Conservation (phyloP, 768 basidiomycete species). For the Trametes cinnabarina region DNA sequence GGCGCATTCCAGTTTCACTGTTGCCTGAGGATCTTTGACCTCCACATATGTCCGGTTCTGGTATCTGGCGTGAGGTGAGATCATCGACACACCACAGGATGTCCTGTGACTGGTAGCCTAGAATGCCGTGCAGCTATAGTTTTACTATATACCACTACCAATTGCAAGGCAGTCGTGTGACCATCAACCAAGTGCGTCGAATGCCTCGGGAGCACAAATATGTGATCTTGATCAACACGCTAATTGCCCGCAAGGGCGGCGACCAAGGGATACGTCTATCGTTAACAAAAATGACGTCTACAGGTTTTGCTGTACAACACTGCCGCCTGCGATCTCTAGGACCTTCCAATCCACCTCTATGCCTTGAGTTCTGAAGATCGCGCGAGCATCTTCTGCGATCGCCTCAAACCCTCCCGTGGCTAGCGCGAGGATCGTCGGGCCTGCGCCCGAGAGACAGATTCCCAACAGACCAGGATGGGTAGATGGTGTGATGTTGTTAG, state of each 20-base stretch:
- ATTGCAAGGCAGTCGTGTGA: background rate
- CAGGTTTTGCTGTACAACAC: constrained; percentile 24
- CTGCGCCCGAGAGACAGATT: constrained; percentile 96
- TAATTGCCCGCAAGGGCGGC: no score
- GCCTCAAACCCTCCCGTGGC: constrained; percentile 81
- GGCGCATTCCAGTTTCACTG: constrained; percentile 17
- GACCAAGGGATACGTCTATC: no score
- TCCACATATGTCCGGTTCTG: background rate
- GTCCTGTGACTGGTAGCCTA: background rate
- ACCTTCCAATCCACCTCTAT: constrained; percentile 91
- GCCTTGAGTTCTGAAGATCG: constrained; percentile 66
- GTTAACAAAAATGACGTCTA: background rate
- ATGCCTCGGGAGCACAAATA: no score
- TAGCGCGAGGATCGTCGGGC: constrained; percentile 94
- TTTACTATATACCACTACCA: constrained; percentile 1
- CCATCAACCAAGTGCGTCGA: no score
- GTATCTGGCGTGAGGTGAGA: constrained; percentile 7
- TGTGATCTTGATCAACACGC: no score
- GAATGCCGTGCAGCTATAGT: background rate
- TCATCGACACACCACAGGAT: constrained; percentile 1
- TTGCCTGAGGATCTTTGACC: constrained; percentile 5
- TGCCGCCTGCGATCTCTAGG: constrained; percentile 61
- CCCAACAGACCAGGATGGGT: constrained; percentile 95
- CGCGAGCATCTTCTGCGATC: constrained; percentile 79
- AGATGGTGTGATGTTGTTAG: constrained; percentile 79